Conservation (phyloP, 495 filamentous ascomycete genomes). For the Aspergillus taichungensis region DNA sequence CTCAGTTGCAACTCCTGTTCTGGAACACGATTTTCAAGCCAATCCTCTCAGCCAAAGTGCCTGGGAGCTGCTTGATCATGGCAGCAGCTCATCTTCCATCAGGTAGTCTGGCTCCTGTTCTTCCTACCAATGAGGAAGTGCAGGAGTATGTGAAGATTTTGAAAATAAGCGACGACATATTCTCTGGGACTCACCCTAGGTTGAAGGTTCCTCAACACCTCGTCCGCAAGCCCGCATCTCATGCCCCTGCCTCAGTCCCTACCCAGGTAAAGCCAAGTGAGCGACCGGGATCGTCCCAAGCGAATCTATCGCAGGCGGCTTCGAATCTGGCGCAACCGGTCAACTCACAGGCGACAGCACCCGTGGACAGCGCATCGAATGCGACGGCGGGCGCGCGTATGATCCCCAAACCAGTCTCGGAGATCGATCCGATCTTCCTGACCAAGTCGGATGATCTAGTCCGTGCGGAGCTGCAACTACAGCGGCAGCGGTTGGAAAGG, state of each 20-base stretch:
- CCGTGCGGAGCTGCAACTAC: conserved; percentile 71
- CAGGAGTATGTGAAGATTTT: conserved; percentile 65
- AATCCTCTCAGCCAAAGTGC: too few species aligned
- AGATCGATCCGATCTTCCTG: conserved; percentile 70
- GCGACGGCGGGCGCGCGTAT: conserved; percentile 23
- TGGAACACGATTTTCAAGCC: too few species aligned
- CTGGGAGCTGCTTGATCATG: conserved; percentile 22
- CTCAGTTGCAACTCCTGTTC: too few species aligned
- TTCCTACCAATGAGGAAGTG: conserved; percentile 26
- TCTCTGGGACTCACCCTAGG: conserved; percentile 63
- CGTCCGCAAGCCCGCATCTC: conserved; percentile 39
- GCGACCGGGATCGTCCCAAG: conserved; percentile 14
- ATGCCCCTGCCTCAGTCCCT: conserved; percentile 16
- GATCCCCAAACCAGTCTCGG: conserved; percentile 32
- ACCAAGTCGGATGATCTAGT: conserved; percentile 78
- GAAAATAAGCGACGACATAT: conserved; percentile 64
- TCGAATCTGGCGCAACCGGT: conserved; percentile 18
- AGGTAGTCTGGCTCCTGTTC: conserved; percentile 21
- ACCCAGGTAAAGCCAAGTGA: conserved; percentile 16
- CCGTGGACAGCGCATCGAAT: conserved; percentile 18
- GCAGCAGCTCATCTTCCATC: conserved; percentile 30
- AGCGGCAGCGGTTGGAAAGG: conserved; percentile 73
- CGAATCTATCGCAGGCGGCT: conserved; percentile 23
- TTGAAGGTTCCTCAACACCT: conserved; percentile 58
- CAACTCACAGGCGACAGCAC: conserved; percentile 21